Conservation (phyloP, 495 filamentous ascomycete genomes). For the Tuber melanosporum region DNA sequence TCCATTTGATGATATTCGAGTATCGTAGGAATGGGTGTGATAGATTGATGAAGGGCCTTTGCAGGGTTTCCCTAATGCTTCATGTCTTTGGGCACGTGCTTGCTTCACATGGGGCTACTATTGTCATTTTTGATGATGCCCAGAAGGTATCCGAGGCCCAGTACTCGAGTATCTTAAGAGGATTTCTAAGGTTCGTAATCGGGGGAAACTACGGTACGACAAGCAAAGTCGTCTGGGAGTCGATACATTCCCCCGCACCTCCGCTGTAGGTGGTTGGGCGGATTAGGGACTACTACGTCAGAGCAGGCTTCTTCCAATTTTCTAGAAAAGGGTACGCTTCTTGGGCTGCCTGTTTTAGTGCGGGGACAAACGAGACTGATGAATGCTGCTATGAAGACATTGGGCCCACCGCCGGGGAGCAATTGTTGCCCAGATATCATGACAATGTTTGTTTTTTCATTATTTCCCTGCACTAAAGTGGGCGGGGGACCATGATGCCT, state of each 20-base stretch:
- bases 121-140: constrained; percentile 51
- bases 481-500: too few relatives aligned
- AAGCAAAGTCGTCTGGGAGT: neutral
- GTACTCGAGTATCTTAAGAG: neutral
- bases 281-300: neutral
- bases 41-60: constrained; percentile 64
- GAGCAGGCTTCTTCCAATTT: neutral
- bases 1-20: constrained; percentile 49
- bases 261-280: neutral
- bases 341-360: neutral
- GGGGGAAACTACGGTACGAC: neutral
- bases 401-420: neutral
- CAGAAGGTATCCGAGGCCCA: constrained; percentile 9
- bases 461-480: too few relatives aligned
- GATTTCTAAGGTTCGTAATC: neutral
- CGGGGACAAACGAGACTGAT: neutral
- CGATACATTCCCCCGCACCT: neutral
- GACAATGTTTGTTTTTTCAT: too few relatives aligned
- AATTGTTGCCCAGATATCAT: neutral
- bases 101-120: constrained; percentile 54
- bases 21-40: constrained; percentile 59
- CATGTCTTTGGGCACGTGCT: constrained; percentile 92
- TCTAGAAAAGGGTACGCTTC: neutral
- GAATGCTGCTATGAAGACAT: neutral
- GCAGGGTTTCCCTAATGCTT: constrained; percentile 67